Evolutionary conservation across 495 filamentous ascomycete species (phyloP).

Genomic region (Bacidia rubella): DNA sequence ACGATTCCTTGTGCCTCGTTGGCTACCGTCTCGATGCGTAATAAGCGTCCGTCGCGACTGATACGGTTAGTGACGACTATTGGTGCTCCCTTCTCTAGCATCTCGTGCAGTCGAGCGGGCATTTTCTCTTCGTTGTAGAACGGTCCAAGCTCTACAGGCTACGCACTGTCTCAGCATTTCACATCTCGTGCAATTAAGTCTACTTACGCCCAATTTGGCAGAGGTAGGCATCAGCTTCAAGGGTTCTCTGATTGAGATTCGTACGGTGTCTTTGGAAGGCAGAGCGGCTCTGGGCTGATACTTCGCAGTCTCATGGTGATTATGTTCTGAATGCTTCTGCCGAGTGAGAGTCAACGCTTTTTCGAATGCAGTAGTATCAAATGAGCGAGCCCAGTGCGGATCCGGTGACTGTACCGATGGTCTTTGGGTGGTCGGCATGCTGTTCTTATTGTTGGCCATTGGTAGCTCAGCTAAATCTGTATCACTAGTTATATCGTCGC

Average conservation of each 20-base stretch:
- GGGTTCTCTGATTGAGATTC: neutral
- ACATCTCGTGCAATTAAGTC: neutral
- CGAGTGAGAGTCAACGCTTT: too few relatives aligned
- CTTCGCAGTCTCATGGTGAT: too few relatives aligned
- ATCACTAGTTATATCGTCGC: conserved; percentile 2
- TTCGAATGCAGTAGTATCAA: too few relatives aligned
- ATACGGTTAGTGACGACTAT: conserved; percentile 43
- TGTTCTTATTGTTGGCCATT: neutral
- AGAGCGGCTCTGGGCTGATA: too few relatives aligned
- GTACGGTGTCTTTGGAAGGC: too few relatives aligned
- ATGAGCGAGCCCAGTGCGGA: too few relatives aligned
- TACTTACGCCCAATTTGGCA: conserved; percentile 33
- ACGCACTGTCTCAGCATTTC: conserved; percentile 24
- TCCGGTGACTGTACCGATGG: too few relatives aligned
- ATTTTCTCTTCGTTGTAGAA: conserved; percentile 80
- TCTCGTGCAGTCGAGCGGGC: conserved; percentile 61
- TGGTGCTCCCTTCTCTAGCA: conserved; percentile 52
- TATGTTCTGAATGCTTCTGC: too few relatives aligned
- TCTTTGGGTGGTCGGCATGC: too few relatives aligned
- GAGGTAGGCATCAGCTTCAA: too few relatives aligned
- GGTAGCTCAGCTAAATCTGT: neutral
- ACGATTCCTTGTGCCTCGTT: conserved; percentile 60
- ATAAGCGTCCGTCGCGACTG: conserved; percentile 33
- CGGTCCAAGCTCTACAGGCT: conserved; percentile 62
- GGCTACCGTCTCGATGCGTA: conserved; percentile 33